phyloP scores from a whole-genome alignment of 169 alveolate genomes.

The Eimeria acervulina region DNA sequence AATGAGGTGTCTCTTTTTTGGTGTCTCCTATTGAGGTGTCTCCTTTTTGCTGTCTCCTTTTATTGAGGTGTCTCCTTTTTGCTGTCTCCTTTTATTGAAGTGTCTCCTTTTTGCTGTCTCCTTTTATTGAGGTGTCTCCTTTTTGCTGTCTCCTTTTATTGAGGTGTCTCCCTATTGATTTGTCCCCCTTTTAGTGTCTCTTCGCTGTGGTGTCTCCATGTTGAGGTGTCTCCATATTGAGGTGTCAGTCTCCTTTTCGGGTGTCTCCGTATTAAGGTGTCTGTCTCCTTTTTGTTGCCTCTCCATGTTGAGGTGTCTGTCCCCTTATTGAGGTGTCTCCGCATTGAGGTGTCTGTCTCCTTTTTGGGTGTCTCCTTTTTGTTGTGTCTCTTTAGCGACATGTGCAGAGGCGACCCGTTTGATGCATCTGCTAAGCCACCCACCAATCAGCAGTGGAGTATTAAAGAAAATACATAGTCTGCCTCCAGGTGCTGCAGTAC shows the following conservation, averaged over 20 bases:
- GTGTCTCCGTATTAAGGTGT: background rate
- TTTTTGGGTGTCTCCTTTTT: background rate
- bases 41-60: background rate
- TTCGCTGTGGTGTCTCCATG: background rate
- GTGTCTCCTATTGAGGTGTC: background rate
- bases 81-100: background rate
- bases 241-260: background rate
- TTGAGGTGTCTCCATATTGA: background rate
- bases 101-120: background rate
- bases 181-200: background rate
- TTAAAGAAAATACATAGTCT: constrained; percentile 51
- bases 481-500: constrained; percentile 74
- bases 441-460: constrained; percentile 16
- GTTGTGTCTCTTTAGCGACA: background rate
- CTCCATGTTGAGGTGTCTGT: background rate
- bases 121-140: background rate
- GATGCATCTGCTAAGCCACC: constrained; percentile 36
- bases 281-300: background rate
- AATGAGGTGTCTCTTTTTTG: background rate
- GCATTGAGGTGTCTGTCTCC: background rate
- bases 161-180: background rate
- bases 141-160: background rate
- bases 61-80: background rate
- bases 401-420: constrained; percentile 84
- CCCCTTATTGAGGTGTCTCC: background rate